A percentile compares a stretch with the other conserved stretches of the same genome.
Conservation (phyloP, 805 yeast species). For the Teunomyces pallodes region DNA sequence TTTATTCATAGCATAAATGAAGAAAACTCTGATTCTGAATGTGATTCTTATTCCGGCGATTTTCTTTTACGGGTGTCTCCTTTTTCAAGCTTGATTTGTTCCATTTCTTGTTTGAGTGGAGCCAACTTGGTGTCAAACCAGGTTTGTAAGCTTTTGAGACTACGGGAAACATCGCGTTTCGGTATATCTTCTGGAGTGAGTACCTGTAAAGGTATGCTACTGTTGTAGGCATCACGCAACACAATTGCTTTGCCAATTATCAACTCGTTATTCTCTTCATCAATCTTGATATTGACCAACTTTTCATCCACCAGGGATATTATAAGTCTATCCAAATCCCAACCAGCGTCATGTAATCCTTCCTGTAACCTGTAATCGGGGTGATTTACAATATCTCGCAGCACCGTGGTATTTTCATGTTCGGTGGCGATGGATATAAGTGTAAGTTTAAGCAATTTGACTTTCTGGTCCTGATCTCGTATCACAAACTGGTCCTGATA, state of each 20-base stretch:
- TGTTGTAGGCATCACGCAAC: constrained; percentile 33
- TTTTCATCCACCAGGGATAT: constrained; percentile 25
- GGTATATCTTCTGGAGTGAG: constrained; percentile 24
- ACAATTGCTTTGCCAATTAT: constrained; percentile 16
- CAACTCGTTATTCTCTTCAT: constrained; percentile 20
- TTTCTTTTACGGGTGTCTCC: constrained; percentile 11
- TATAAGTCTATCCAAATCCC: constrained; percentile 18
- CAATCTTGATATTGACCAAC: constrained; percentile 24
- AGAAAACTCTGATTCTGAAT: not conserved
- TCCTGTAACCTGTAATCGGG: constrained; percentile 15
- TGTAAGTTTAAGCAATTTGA: constrained; percentile 28
- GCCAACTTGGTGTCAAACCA: constrained; percentile 9
- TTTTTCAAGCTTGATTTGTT: not conserved
- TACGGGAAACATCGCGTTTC: constrained; percentile 15
- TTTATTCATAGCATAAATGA: constrained; percentile 7
- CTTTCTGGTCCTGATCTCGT: not conserved
- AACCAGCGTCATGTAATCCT: constrained; percentile 6
- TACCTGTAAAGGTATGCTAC: constrained; percentile 19
- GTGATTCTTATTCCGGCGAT: not conserved
- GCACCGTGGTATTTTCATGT: constrained; percentile 18
- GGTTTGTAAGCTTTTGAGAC: constrained; percentile 14
- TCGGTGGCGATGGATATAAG: constrained; percentile 22
- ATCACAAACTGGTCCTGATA: constrained; percentile 12
- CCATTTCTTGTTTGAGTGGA: not conserved
- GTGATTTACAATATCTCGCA: constrained; percentile 13